Conservation (phyloP, 73 alveolate genomes). For the Urostyla sp. region DNA sequence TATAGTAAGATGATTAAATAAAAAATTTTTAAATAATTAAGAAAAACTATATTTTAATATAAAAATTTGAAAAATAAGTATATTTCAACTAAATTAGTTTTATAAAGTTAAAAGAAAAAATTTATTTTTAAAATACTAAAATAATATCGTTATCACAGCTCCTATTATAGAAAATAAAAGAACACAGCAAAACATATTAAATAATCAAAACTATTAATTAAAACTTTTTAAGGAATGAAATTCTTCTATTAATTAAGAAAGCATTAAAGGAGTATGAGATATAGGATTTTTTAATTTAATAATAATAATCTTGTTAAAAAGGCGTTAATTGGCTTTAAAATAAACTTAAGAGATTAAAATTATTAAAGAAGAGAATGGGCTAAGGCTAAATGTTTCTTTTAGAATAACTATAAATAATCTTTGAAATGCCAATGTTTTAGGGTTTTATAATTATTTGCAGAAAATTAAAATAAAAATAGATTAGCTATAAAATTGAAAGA, state of each 20-base stretch:
- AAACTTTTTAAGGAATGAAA: slow-evolving; percentile 14
- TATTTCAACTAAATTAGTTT: slow-evolving; percentile 20
- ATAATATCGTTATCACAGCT: neutral
- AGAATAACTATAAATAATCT: neutral
- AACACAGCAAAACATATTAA: slow-evolving; percentile 8
- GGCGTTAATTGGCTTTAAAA: neutral
- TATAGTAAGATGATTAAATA: neutral
- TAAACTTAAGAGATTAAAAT: neutral
- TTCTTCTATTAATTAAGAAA: neutral
- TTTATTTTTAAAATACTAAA: neutral
- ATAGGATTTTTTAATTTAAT: neutral
- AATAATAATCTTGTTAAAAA: slow-evolving; percentile 4
- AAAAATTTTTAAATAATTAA: neutral
- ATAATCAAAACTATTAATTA: neutral
- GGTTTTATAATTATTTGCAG: slow-evolving; percentile 24
- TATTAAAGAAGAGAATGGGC: neutral
- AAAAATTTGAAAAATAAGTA: slow-evolving; percentile 9
- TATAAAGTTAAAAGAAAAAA: slow-evolving; percentile 10
- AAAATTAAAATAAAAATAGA: slow-evolving; percentile 7
- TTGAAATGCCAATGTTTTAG: neutral
- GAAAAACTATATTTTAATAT: neutral
- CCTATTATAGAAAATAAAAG: neutral
- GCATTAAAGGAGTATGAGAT: neutral
- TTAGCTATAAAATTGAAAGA: neutral
- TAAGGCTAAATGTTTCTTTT: slow-evolving; percentile 10